Base-by-base conservation (phyloP, 768 basidiomycete species). In the Suillus discolor region DNA sequence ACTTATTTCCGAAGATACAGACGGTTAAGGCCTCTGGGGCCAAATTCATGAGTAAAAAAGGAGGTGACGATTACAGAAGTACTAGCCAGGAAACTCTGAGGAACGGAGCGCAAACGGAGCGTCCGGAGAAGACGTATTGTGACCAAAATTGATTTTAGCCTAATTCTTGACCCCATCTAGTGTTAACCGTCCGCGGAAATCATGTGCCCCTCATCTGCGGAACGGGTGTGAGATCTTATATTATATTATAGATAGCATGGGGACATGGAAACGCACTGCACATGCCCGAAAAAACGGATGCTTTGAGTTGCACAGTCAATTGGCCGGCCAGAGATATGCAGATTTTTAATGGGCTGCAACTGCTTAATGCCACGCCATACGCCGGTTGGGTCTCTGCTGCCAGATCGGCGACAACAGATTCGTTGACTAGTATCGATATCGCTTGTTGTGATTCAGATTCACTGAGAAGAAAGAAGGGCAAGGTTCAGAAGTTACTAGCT, bases 171-270 rank as follows among this genome's bases (percentile, higher is more conserved):
- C 69, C 69, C 72, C 59, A 72, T 63, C 69, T 64, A 45, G 61
- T 64, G 28, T 18, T 49, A 11, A 73, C 67, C 25, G 62, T 75
- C 74, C 74, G 74, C 74, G 74, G 74, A 74, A 77, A 77, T 73
- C 74, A 70, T 71, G 11, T 55, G 62, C 62, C 44, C 31, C 39
- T 68, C 65, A 61, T 69, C 68, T 74, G 71, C 66, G 67, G 74
- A 66, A 62, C 16, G 11, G 28, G 70, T 51, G 65, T 64, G 70
- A 71, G 74, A 76, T 75, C 75, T 65, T 38, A 61, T 13, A 59
- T 60, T 63, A 34, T 28, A 63, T 57, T 51, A 44, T n/a, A 65
- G 65, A 64, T 65, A 65, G 62, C 62, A 64, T 66, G 54, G 62
- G 44, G 65, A 65, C 59, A 62, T 45, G 44, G 39, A 63, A 51